Conservation (phyloP, 345 rosid species). For the Citropsis articulata region DNA sequence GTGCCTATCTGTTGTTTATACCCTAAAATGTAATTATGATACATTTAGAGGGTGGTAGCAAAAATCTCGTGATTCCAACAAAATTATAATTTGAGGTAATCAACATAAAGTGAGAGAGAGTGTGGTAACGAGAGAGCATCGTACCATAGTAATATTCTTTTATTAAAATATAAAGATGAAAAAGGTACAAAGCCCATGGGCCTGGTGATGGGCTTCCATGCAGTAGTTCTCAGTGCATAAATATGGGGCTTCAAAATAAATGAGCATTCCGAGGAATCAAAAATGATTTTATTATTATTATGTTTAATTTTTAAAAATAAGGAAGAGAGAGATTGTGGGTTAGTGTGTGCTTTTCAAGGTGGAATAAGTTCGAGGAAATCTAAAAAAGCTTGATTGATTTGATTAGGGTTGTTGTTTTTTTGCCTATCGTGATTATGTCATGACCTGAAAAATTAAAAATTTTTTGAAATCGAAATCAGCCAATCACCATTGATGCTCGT, state of each 20-base stretch:
- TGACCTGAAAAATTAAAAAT: background rate
- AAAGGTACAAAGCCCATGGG: slow-evolving; percentile 19
- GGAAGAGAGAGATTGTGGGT: background rate
- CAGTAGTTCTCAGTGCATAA: background rate
- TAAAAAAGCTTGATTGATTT: slow-evolving; percentile 19
- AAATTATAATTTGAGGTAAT: too few relatives aligned
- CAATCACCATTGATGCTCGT: slow-evolving; percentile 12
- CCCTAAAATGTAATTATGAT: too few relatives aligned
- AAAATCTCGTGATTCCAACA: too few relatives aligned
- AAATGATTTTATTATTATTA: background rate
- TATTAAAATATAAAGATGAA: background rate
- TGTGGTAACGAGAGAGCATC: too few relatives aligned
- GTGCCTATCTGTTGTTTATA: too few relatives aligned
- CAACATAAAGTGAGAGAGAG: too few relatives aligned
- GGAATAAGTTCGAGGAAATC: slow-evolving; percentile 15
- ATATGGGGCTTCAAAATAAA: slow-evolving; percentile 2
- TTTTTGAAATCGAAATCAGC: background rate
- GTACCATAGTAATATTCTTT: too few relatives aligned
- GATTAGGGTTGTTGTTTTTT: slow-evolving; percentile 12
- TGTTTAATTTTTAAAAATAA: background rate
- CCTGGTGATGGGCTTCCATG: slow-evolving; percentile 24
- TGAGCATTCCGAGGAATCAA: slow-evolving; percentile 6
- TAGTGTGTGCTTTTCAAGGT: slow-evolving; percentile 11
- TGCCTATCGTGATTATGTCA: slow-evolving; percentile 11
- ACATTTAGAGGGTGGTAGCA: too few relatives aligned